phyloP scores from a whole-genome alignment of 345 rosid genomes.

The Kandelia obovata region DNA sequence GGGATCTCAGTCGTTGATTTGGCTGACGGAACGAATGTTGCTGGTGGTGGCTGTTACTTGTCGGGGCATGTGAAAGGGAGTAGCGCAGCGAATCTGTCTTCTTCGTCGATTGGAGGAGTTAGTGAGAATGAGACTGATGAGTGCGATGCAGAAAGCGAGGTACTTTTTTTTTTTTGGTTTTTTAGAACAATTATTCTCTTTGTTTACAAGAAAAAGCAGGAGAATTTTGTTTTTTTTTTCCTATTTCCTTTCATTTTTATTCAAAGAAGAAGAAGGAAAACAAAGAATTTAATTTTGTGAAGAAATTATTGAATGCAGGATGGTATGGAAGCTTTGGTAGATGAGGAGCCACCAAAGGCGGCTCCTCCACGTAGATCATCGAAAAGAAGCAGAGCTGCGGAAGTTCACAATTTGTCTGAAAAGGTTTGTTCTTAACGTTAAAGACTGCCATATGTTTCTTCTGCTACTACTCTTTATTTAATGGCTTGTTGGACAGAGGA shows the following conservation, averaged over 20 bases:
- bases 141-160: conserved; percentile 85
- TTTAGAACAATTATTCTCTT: conserved; percentile 5
- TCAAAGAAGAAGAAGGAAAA: conserved; percentile 5
- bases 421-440: conserved; percentile 44
- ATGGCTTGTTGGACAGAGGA: conserved; percentile 51
- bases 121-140: conserved; percentile 57
- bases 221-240: conserved; percentile 11
- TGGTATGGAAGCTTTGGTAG: conserved; percentile 58
- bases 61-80: conserved; percentile 29
- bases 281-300: conserved; percentile 2
- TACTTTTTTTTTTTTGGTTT: conserved; percentile 16
- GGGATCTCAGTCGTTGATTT: conserved; percentile 27
- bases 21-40: conserved; percentile 20
- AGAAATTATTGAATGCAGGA: conserved; percentile 34
- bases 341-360: conserved; percentile 45
- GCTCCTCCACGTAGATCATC: conserved; percentile 50
- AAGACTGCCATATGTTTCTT: neutral
- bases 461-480: neutral
- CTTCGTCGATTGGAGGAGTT: conserved; percentile 44
- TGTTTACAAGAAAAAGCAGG: conserved; percentile 4
- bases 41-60: conserved; percentile 21
- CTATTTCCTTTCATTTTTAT: conserved; percentile 1
- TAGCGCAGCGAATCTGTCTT: conserved; percentile 32
- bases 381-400: conserved; percentile 90
- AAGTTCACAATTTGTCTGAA: conserved; percentile 91